These are phyloP conservation scores for Heimioporus sp. DNA, from an alignment of 768 basidiomycete genomes.

Conservation along the genomic window DNA sequence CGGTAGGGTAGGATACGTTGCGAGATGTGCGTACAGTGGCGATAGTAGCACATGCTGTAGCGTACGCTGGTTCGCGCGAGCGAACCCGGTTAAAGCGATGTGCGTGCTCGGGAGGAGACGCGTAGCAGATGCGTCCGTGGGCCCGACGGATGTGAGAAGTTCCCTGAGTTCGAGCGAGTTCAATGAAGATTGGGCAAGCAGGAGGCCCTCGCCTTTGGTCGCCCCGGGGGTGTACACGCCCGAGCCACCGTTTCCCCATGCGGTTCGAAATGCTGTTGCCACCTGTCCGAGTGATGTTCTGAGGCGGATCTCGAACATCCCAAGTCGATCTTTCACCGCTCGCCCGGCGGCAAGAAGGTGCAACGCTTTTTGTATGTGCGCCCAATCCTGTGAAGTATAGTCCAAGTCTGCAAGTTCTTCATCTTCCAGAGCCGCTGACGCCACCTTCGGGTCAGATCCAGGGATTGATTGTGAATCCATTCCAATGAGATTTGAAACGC, in stretches of 20 bases:
- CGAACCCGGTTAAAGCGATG: slow-evolving; percentile 58
- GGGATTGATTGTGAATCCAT: slow-evolving; percentile 25
- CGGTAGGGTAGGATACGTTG: slow-evolving; percentile 63
- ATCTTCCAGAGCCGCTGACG: slow-evolving; percentile 28
- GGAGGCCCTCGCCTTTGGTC: slow-evolving; percentile 64
- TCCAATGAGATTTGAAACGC: slow-evolving; percentile 41
- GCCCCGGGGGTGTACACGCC: slow-evolving; percentile 55
- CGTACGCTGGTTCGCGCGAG: slow-evolving; percentile 69
- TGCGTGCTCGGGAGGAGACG: slow-evolving; percentile 53
- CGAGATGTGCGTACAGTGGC: slow-evolving; percentile 73
- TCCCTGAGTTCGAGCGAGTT: slow-evolving; percentile 70
- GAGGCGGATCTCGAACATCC: slow-evolving; percentile 68
- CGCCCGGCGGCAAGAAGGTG: slow-evolving; percentile 83
- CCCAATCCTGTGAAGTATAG: slow-evolving; percentile 89
- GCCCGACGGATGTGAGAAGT: slow-evolving; percentile 32
- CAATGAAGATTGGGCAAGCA: slow-evolving; percentile 81
- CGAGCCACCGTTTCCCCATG: slow-evolving; percentile 47
- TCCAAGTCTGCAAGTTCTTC: slow-evolving; percentile 79
- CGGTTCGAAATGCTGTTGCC: slow-evolving; percentile 55
- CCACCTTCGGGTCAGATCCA: slow-evolving; percentile 32
- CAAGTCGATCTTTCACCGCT: slow-evolving; percentile 65
- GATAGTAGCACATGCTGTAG: slow-evolving; percentile 83
- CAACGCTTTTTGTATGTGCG: slow-evolving; percentile 75
- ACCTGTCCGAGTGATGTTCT: slow-evolving; percentile 56
- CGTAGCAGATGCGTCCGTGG: slow-evolving; percentile 18